Evolutionary conservation across 495 filamentous ascomycete species (phyloP), one percentile per base, ranked within the genome.

Genomic region (Xylaria nigripes): DNA sequence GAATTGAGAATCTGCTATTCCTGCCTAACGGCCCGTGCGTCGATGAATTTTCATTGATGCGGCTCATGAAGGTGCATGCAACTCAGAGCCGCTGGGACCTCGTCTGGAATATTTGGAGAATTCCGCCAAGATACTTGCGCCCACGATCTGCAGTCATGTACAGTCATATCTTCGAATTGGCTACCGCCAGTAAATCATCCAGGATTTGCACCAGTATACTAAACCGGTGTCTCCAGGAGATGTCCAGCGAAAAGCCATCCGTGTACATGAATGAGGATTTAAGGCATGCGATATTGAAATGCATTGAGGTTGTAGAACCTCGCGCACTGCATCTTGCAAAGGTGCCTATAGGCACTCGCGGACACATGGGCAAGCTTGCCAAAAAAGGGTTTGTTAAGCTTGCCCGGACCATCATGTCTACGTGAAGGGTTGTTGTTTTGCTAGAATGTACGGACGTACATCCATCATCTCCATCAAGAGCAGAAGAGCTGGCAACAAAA

Each of bases 31-130:
- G 79, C 15, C 66, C 71, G n/a, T 79, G 76, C 50, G 71, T 79
- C 24, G 64, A 73, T 7, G 71, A 74, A 12, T 60, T 77, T 12
- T 66, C 73, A 1, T 69, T 79, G 21, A 62, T 73, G 24, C 68
- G 72, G 32, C 74, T 85, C 8, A 63, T 84, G 51, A 57, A 67
- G 0, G 54, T 72, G 29, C 74, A 71, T 60, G 68, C 63, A 19
- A 60, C 49, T 61, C 55, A 57, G 25, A 60, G 66, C 2, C 61
- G 80, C 48, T 86, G 81, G 73, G 62, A 72, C 12, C 66, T 65
- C 3, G 81, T 89, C 56, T 86, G 80, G 83, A 71, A 77, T 9
- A 58, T 76, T 32, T 90, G 84, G 81, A 73, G 76, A 48, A 72
- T 75, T 44, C 67, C 81, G 22, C 70, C 83, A 41, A 70, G 75